Conservation (phyloP, 768 basidiomycete species). For the Auricularia auricula-judae region DNA sequence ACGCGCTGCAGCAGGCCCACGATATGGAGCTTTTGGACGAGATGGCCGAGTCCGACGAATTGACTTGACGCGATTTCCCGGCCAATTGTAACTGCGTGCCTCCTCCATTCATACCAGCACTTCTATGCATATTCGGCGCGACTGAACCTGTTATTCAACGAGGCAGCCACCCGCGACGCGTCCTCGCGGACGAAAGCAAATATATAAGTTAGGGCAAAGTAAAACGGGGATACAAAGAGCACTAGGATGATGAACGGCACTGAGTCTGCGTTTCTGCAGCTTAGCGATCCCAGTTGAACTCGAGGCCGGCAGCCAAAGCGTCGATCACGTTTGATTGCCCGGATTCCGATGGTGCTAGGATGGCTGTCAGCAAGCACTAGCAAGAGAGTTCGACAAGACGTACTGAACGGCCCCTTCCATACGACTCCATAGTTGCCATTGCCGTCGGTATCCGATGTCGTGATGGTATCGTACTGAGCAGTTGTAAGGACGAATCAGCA, state of each 20-base stretch:
- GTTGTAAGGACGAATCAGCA: too few species aligned
- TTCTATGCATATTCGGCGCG: too few species aligned
- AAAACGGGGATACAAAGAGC: too few species aligned
- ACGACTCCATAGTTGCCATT: background rate
- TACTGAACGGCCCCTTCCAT: background rate
- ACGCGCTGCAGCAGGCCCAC: constrained; percentile 41
- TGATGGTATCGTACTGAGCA: background rate
- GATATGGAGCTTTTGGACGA: constrained; percentile 47
- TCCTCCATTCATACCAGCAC: too few species aligned
- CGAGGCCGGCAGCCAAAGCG: background rate
- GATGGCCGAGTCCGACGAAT: constrained; percentile 12
- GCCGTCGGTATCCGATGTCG: background rate
- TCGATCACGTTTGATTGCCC: background rate
- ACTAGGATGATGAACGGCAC: too few species aligned
- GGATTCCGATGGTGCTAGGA: background rate
- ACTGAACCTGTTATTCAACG: too few species aligned
- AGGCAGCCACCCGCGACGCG: too few species aligned
- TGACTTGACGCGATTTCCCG: background rate
- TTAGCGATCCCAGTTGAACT: background rate
- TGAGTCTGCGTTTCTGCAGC: too few species aligned
- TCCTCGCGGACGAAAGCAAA: too few species aligned
- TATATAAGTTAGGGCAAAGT: too few species aligned
- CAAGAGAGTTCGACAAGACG: background rate
- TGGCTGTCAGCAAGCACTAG: background rate
- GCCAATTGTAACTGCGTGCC: too few species aligned